Conservation (phyloP, 345 rosid species). For the Hibiscus tridactylites region DNA sequence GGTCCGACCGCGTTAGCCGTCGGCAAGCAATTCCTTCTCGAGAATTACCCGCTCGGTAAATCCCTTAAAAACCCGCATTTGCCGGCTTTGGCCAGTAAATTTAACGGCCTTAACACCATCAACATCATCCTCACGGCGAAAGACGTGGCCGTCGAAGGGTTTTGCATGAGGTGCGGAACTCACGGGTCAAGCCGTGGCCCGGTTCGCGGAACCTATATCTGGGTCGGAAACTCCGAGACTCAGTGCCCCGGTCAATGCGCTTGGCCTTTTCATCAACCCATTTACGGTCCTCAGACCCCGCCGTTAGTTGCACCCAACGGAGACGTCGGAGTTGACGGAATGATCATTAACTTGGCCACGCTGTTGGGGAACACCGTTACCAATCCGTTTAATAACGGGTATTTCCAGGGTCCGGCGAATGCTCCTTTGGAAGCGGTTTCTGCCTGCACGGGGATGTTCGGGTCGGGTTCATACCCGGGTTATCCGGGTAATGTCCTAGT, state of each 20-base stretch:
- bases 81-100: conserved; percentile 44
- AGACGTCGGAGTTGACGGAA: conserved; percentile 86
- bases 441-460: conserved; percentile 68
- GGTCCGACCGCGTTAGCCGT: conserved; percentile 40
- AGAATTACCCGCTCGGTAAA: conserved; percentile 55
- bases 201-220: conserved; percentile 38
- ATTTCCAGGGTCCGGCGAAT: conserved; percentile 54
- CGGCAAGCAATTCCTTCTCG: conserved; percentile 50
- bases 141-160: conserved; percentile 70
- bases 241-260: conserved; percentile 93
- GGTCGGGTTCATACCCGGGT: conserved; percentile 81
- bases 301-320: conserved; percentile 81
- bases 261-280: conserved; percentile 94
- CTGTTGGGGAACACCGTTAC: conserved; percentile 73
- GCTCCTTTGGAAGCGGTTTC: conserved; percentile 68
- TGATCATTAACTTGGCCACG: conserved; percentile 77
- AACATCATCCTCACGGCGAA: conserved; percentile 64
- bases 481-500: conserved; percentile 61
- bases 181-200: conserved; percentile 44
- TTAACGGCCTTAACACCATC: conserved; percentile 32
- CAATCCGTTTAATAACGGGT: conserved; percentile 66
- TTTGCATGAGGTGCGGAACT: conserved; percentile 74
- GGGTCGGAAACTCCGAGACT: conserved; percentile 84
- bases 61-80: conserved; percentile 38
- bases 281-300: conserved; percentile 80